A percentile compares a stretch with the other conserved stretches of the same genome.
Conservation (phyloP, 1,284 basidiomycete species). For the Rhodotorula mucilaginosa region DNA sequence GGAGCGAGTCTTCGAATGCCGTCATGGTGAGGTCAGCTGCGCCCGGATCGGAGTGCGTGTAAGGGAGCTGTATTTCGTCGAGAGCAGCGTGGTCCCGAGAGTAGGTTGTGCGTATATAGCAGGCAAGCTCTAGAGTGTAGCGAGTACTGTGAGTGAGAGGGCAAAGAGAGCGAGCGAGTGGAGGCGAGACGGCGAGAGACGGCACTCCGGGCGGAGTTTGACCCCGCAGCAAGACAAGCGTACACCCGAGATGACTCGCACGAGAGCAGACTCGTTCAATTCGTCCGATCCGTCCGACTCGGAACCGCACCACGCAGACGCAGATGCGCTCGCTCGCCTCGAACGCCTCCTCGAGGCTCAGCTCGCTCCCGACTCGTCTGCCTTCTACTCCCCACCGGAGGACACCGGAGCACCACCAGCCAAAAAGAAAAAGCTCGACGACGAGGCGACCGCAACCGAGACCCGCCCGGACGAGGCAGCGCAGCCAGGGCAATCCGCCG, state of each 20-base stretch:
- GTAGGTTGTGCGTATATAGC: too few relatives aligned
- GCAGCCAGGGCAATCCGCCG: not conserved
- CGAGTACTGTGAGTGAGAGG: too few relatives aligned
- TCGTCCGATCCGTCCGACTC: not conserved
- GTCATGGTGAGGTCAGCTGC: not conserved
- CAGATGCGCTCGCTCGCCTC: constrained; percentile 9
- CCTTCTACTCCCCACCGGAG: not conserved
- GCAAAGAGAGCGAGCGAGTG: too few relatives aligned
- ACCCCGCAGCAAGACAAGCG: too few relatives aligned
- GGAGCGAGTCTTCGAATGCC: constrained; percentile 19
- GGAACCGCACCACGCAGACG: not conserved
- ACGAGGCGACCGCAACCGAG: not conserved
- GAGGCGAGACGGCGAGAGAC: too few relatives aligned
- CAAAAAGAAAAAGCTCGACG: constrained; percentile 15
- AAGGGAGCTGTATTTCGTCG: not conserved
- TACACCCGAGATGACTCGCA: too few relatives aligned
- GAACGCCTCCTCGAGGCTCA: constrained; percentile 22
- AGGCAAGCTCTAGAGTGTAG: too few relatives aligned
- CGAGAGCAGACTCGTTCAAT: not conserved
- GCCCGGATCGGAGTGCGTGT: not conserved
- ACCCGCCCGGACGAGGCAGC: not conserved
- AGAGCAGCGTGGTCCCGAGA: too few relatives aligned
- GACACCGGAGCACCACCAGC: not conserved
- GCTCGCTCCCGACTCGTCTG: constrained; percentile 14
- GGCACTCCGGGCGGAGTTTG: too few relatives aligned